These are phyloP conservation scores for Megacollybia platyphylla DNA, from an alignment of 1,284 basidiomycete species.

Conservation along the genomic window DNA sequence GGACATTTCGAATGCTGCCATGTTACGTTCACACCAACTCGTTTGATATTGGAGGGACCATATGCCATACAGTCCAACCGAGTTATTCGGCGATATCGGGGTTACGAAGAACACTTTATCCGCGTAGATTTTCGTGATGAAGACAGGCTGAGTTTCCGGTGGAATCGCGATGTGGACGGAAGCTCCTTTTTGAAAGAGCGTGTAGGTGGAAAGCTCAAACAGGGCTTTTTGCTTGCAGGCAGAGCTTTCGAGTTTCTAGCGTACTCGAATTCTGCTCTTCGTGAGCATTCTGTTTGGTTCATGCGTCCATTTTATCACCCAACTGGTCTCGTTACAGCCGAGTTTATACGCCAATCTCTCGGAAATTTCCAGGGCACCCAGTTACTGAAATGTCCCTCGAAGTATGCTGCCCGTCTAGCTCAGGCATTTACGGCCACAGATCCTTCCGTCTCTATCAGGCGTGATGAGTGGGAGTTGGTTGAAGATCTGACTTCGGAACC, in stretches of 20 bases:
- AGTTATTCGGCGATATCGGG: slow-evolving; percentile 44
- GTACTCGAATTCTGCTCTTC: slow-evolving; percentile 60
- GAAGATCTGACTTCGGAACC: slow-evolving; percentile 27
- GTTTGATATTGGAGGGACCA: slow-evolving; percentile 62
- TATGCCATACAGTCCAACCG: slow-evolving; percentile 54
- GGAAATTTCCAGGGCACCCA: slow-evolving; percentile 45
- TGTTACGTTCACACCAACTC: slow-evolving; percentile 60
- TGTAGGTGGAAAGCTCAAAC: slow-evolving; percentile 50
- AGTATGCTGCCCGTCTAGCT: slow-evolving; percentile 69
- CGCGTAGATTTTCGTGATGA: slow-evolving; percentile 74
- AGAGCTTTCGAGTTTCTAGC: slow-evolving; percentile 61
- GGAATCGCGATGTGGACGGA: slow-evolving; percentile 53
- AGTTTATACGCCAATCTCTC: slow-evolving; percentile 42
- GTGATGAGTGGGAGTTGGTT: slow-evolving; percentile 48
- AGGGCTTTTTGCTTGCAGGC: slow-evolving; percentile 59
- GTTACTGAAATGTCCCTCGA: slow-evolving; percentile 51
- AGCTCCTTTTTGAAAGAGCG: slow-evolving; percentile 40
- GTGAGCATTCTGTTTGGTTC: slow-evolving; percentile 71
- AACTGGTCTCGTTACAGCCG: slow-evolving; percentile 30
- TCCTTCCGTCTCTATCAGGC: slow-evolving; percentile 44
- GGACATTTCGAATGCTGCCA: slow-evolving; percentile 44
- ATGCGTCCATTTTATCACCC: slow-evolving; percentile 44
- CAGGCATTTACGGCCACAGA: slow-evolving; percentile 78
- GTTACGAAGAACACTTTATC: slow-evolving; percentile 51
- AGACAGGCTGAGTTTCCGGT: slow-evolving; percentile 49